phyloP scores from a whole-genome alignment of 2,329 filamentous ascomycete species.

The Botrytis fabae region DNA sequence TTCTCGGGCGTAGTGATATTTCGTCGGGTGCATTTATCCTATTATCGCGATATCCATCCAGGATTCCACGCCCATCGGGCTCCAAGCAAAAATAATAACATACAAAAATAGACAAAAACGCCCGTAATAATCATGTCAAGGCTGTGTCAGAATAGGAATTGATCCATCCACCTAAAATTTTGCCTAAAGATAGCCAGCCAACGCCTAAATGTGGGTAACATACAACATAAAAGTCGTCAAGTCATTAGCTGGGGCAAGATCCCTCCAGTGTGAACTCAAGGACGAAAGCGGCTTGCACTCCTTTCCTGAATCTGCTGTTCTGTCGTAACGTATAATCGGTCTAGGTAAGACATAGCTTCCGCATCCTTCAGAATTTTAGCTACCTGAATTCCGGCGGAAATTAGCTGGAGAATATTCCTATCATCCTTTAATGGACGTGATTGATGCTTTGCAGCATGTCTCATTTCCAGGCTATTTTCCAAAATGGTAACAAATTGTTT shows the following conservation, averaged over 20 bases:
- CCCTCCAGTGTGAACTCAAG: constrained; percentile 25
- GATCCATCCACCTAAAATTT: background rate
- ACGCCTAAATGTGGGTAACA: constrained; percentile 18
- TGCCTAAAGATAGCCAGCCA: background rate
- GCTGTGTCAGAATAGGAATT: background rate
- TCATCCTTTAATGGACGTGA: constrained; percentile 83
- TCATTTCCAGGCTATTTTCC: constrained; percentile 86
- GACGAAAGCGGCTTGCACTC: constrained; percentile 42
- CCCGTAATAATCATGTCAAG: background rate
- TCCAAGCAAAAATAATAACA: background rate
- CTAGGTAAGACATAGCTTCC: constrained; percentile 47
- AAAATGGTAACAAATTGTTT: constrained; percentile 87
- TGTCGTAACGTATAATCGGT: constrained; percentile 78
- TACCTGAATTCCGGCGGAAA: constrained; percentile 84
- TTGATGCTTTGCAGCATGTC: constrained; percentile 81
- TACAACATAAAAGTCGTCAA: constrained; percentile 33
- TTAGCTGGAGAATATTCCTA: constrained; percentile 82
- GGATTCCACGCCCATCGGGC: background rate
- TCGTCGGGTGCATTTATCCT: background rate
- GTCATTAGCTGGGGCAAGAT: constrained; percentile 24
- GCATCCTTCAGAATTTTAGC: constrained; percentile 80
- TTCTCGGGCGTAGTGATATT: background rate
- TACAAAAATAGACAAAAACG: background rate
- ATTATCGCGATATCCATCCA: background rate
- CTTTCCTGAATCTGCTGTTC: constrained; percentile 77